Percentiles rank a stretch among this genome's conserved stretches.
phyloP scores from a whole-genome alignment of 2,329 filamentous ascomycete species.

The Cladosporium sp. region DNA sequence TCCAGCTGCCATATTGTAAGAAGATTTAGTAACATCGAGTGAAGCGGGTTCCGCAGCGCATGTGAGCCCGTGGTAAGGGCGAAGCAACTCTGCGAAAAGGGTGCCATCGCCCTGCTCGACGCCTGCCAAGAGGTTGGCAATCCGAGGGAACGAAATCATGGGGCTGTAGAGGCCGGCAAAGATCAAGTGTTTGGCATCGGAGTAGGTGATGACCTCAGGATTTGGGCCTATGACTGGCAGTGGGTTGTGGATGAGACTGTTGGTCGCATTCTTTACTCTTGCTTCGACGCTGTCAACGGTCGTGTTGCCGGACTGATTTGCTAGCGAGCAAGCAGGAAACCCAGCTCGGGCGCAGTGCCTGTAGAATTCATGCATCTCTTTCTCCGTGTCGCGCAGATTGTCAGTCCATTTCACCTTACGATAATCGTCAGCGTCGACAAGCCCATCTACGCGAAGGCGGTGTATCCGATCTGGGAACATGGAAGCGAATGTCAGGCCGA shows the following conservation, averaged over 20 bases:
- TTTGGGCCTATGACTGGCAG: conserved; percentile 30
- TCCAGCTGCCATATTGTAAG: background rate
- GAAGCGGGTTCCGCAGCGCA: background rate
- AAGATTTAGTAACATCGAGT: background rate
- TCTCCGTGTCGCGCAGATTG: conserved; percentile 40
- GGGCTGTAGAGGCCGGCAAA: conserved; percentile 35
- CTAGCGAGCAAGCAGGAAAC: conserved; percentile 34
- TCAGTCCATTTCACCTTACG: conserved; percentile 31
- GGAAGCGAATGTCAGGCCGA: conserved; percentile 36
- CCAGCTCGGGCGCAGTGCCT: conserved; percentile 39
- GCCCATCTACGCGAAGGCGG: conserved; percentile 40
- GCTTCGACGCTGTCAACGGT: conserved; percentile 32
- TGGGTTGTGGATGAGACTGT: conserved; percentile 36
- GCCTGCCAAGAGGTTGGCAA: conserved; percentile 31
- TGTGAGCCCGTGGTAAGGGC: conserved; percentile 9
- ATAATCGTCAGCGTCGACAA: conserved; percentile 38
- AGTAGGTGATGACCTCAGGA: conserved; percentile 36
- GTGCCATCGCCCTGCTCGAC: conserved; percentile 31
- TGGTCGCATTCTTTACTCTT: conserved; percentile 28
- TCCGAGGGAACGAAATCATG: conserved; percentile 25
- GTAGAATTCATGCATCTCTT: conserved; percentile 39
- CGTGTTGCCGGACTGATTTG: conserved; percentile 26
- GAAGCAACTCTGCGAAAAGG: conserved; percentile 22
- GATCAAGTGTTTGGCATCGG: conserved; percentile 32
- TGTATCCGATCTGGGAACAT: conserved; percentile 36